Percentiles rank a stretch among this genome's conserved stretches.
These are phyloP conservation scores for Lunularia cruciata DNA, from an alignment of 225 moss, liverwort and hornwort species.

Conservation along the genomic window DNA sequence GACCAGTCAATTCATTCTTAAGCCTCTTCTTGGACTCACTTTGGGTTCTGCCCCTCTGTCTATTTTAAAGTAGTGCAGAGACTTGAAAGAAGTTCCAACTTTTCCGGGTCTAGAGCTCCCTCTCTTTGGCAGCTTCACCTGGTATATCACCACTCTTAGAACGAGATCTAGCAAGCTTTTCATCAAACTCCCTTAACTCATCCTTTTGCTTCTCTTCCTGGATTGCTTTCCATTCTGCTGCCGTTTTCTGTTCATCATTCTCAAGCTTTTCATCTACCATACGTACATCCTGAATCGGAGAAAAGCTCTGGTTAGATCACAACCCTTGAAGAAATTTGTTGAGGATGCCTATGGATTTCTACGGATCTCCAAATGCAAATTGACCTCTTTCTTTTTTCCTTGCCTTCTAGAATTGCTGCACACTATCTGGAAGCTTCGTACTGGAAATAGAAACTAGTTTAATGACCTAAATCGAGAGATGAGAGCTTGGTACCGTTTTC, in stretches of 20 bases:
- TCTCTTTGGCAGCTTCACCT: conserved; percentile 26
- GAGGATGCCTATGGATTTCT: neutral
- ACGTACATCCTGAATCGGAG: conserved; percentile 21
- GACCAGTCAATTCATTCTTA: no score
- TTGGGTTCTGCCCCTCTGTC: no score
- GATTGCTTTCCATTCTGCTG: conserved; percentile 43
- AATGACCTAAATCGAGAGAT: neutral
- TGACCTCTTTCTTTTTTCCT: neutral
- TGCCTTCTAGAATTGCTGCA: neutral
- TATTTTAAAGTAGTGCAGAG: no score
- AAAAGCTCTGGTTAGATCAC: neutral
- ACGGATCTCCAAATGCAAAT: no score
- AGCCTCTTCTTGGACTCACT: no score
- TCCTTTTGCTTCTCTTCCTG: conserved; percentile 55
- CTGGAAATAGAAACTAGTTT: neutral
- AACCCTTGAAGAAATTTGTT: no score
- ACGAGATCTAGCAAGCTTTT: conserved; percentile 56
- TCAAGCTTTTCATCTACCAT: conserved; percentile 18
- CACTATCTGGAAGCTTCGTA: neutral
- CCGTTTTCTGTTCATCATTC: conserved; percentile 31
- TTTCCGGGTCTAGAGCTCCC: conserved; percentile 18
- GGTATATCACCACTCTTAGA: conserved; percentile 6
- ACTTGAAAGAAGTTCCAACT: neutral
- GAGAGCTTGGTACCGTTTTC: conserved; percentile 46
- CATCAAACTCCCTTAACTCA: conserved; percentile 85